These are phyloP conservation scores for Catharanthus roseus DNA, from an alignment of 257 asterid species.

Conservation along the genomic window DNA sequence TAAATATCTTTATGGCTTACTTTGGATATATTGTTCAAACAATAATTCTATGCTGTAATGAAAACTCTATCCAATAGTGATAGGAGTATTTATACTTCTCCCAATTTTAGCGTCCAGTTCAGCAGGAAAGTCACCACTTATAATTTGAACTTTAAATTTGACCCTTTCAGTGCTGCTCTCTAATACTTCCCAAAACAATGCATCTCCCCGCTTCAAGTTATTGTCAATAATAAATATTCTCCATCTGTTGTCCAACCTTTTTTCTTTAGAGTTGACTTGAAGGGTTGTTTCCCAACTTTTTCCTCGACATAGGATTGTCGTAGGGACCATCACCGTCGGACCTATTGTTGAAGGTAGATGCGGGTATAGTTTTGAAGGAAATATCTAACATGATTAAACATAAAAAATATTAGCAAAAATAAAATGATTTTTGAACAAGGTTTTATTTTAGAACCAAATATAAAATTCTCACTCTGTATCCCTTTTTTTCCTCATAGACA, in stretches of 20 bases:
- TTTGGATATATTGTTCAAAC: neutral
- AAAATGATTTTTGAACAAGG: too few relatives aligned
- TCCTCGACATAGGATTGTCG: conserved; percentile 9
- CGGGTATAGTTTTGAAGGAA: neutral
- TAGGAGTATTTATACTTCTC: neutral
- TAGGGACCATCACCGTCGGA: conserved; percentile 5
- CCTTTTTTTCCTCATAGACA: too few relatives aligned
- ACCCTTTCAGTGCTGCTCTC: conserved; percentile 4
- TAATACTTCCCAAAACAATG: conserved; percentile 11
- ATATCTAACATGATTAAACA: neutral
- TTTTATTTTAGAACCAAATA: too few relatives aligned
- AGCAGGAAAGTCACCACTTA: conserved; percentile 10
- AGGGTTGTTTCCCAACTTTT: conserved; percentile 15
- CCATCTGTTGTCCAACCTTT: conserved; percentile 1
- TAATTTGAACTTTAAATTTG: conserved; percentile 11
- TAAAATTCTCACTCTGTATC: too few relatives aligned
- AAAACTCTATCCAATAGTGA: neutral
- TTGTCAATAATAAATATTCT: conserved; percentile 4
- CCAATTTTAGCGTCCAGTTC: neutral
- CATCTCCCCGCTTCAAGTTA: conserved; percentile 9
- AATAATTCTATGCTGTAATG: neutral
- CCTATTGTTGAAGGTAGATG: conserved; percentile 5
- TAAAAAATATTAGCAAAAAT: too few relatives aligned
- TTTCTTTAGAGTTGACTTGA: neutral
- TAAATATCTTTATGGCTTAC: too few relatives aligned